Evolutionary conservation across 169 alveolate genomes (phyloP).

Genomic region (Neospora caninum): DNA sequence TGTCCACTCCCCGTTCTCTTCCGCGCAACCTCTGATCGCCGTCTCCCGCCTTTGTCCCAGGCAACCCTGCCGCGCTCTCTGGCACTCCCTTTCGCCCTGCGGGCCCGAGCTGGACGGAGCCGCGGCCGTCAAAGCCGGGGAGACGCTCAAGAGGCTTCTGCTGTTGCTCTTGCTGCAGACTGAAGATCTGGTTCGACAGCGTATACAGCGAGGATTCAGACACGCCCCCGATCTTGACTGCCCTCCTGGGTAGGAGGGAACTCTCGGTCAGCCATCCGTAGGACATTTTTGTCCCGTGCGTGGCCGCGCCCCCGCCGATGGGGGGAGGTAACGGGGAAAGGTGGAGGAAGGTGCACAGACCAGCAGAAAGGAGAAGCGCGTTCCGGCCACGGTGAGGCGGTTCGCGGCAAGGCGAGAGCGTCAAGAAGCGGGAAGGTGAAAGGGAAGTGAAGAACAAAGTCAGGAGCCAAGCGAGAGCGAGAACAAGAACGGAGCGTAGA

Average conservation of each 20-base stretch:
- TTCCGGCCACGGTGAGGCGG: no score
- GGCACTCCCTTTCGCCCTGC: background rate
- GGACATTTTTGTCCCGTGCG: background rate
- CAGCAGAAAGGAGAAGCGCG: background rate
- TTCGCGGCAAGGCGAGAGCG: no score
- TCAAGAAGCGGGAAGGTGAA: no score
- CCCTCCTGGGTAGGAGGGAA: constrained; percentile 20
- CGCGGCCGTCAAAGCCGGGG: background rate
- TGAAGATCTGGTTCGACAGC: constrained; percentile 29
- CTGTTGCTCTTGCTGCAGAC: constrained; percentile 38
- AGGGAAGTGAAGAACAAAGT: no score
- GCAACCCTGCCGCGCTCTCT: background rate
- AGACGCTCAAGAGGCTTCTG: background rate
- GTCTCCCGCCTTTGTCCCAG: background rate
- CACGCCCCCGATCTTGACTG: constrained; percentile 30
- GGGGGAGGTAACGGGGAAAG: no score
- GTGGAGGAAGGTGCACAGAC: background rate
- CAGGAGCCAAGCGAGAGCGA: no score
- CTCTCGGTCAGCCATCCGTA: constrained; percentile 47
- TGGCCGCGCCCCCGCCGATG: no score
- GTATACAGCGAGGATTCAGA: background rate
- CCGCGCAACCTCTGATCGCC: background rate
- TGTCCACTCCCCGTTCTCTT: background rate
- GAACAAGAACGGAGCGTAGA: no score
- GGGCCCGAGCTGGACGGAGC: background rate